Base-by-base conservation (phyloP, 345 rosid genomes). In the Populus tremula region DNA sequence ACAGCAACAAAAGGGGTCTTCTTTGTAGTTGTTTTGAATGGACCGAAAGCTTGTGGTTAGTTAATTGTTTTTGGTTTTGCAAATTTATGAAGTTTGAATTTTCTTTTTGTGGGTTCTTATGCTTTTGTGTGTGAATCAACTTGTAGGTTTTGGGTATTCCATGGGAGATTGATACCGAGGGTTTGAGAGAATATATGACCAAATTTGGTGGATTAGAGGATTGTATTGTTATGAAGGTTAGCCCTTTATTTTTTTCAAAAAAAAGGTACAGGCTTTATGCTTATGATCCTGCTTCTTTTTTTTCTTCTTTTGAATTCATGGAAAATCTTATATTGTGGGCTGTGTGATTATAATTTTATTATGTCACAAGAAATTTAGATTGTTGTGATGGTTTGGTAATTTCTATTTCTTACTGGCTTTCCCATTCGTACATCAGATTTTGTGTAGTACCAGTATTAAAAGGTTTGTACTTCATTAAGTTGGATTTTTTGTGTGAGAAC, bases 211-310 rank as follows among this genome's bases (percentile, higher is more conserved):
- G 93, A 7, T 85, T 96, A 85, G 98, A 93, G 84, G 98, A 96
- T 86, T 96, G 98, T 80, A 92, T 96, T 70, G 99, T 96, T 73
- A 93, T 93, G 98, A 96, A 96, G 97, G 99, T 93, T 86, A 38
- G 69, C 72, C 29, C 33, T 43, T 65, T 13, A 8, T 39, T 39
- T 39, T 21, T 54, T 20, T 2, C 6, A 6, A 10, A 56, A 11
- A n/a, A 2, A 21, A 8, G 16, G 5, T 53, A 18, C 9, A 53
- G n/a, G 59, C 59, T 53, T 6, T 20, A 53, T 18, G 59, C 59
- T 6, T 53, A 53, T 59, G 63, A n/a, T 54, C 23, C 62, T 54
- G 25, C 10, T 23, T 21, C 20, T 49, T 49, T 2, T 21, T 21
- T 2, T 18, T 5, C 27, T 20, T 59, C 14, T 56, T 59, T 12